Evolutionary conservation across 2,329 filamentous ascomycete species (phyloP).

Genomic region (Stagonosporopsis tanaceti): DNA sequence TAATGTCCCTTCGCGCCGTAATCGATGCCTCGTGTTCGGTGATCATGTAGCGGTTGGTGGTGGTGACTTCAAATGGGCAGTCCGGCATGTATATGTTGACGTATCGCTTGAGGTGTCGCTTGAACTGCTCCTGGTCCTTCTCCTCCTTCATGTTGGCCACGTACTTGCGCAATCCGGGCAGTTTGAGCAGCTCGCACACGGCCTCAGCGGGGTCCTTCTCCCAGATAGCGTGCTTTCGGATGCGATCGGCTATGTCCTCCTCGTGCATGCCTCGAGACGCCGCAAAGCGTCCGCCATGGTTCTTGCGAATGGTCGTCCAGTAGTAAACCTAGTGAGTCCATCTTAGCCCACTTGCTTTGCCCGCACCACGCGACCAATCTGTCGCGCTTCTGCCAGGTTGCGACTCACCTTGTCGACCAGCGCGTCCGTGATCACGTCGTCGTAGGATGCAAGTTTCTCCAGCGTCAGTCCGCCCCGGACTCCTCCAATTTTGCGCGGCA

Average conservation of each 20-base stretch:
- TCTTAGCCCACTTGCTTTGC: conserved; percentile 24
- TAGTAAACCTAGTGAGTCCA: conserved; percentile 76
- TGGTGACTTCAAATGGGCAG: conserved; percentile 92
- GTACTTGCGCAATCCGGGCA: conserved; percentile 78
- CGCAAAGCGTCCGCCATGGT: conserved; percentile 82
- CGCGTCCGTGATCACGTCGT: conserved; percentile 94
- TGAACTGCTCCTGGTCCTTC: conserved; percentile 87
- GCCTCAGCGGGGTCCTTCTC: conserved; percentile 75
- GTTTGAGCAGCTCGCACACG: conserved; percentile 74
- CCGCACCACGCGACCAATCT: conserved; percentile 17
- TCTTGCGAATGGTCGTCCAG: conserved; percentile 96
- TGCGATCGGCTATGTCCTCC: conserved; percentile 66
- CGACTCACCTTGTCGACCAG: conserved; percentile 87
- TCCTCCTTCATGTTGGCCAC: conserved; percentile 71
- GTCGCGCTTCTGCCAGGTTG: conserved; percentile 7
- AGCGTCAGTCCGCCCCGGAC: conserved; percentile 82
- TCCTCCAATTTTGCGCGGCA: conserved; percentile 56
- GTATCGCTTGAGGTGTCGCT: conserved; percentile 85
- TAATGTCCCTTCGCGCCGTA: conserved; percentile 80
- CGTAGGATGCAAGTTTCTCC: conserved; percentile 87
- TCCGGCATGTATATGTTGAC: conserved; percentile 92
- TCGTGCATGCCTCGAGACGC: conserved; percentile 79
- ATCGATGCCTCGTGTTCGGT: conserved; percentile 87
- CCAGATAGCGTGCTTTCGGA: conserved; percentile 74
- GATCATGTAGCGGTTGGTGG: conserved; percentile 94